Evolutionary conservation across 1,284 basidiomycete species (phyloP).

Genomic region (Ustilago curta): DNA sequence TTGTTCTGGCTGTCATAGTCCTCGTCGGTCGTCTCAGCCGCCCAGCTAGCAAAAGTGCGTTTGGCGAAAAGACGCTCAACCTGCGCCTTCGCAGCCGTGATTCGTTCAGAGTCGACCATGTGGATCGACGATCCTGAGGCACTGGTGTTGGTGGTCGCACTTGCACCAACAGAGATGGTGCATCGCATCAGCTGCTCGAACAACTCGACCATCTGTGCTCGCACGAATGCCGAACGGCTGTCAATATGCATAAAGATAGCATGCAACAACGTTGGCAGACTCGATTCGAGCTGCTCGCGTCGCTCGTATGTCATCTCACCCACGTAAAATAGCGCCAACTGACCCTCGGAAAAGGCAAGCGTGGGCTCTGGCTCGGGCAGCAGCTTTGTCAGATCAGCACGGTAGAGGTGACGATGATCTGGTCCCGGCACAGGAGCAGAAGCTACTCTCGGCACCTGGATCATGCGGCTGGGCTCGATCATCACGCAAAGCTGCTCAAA

Average conservation of each 20-base stretch:
- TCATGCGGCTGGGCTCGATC: conserved; percentile 86
- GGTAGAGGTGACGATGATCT: conserved; percentile 66
- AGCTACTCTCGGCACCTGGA: conserved; percentile 76
- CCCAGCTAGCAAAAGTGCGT: conserved; percentile 37
- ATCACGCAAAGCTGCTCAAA: conserved; percentile 86
- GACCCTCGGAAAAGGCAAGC: conserved; percentile 77
- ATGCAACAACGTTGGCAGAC: conserved; percentile 82
- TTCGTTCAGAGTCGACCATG: conserved; percentile 28
- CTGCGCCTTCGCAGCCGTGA: conserved; percentile 30
- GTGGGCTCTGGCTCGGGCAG: conserved; percentile 39
- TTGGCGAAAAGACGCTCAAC: conserved; percentile 38
- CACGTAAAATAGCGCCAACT: conserved; percentile 87
- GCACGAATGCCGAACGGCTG: conserved; percentile 78
- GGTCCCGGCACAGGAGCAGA: conserved; percentile 68
- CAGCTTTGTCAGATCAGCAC: conserved; percentile 46
- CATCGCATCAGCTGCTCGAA: conserved; percentile 61
- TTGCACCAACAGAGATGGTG: conserved; percentile 36
- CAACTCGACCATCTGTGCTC: conserved; percentile 79
- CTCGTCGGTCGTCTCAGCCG: conserved; percentile 27
- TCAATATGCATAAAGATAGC: conserved; percentile 86
- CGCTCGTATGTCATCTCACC: conserved; percentile 84
- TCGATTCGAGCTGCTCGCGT: conserved; percentile 79
- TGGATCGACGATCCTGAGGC: conserved; percentile 12
- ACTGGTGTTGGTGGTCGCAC: conserved; percentile 8
- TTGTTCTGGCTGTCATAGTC: conserved; percentile 31